These are phyloP conservation scores for Metarhizium sp. DNA, from an alignment of 2,329 filamentous ascomycete genomes.

Conservation along the genomic window DNA sequence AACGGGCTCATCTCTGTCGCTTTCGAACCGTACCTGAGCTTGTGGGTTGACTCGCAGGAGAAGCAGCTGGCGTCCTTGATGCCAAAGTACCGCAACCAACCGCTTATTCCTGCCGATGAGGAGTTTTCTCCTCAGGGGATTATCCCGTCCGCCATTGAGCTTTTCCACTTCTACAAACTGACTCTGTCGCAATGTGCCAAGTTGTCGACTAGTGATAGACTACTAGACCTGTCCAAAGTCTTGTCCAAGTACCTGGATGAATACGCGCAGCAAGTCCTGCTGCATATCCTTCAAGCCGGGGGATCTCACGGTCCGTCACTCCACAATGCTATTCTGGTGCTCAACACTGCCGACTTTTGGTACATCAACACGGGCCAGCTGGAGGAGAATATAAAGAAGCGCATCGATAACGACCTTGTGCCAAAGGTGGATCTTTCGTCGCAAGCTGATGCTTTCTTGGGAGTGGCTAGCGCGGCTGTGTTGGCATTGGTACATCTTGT, in stretches of 20 bases:
- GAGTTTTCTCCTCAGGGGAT: constrained; percentile 88
- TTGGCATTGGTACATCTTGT: constrained; percentile 76
- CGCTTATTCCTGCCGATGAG: constrained; percentile 72
- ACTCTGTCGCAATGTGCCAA: constrained; percentile 93
- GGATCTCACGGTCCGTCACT: constrained; percentile 44
- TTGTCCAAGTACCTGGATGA: constrained; percentile 91
- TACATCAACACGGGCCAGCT: constrained; percentile 87
- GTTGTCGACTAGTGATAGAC: constrained; percentile 78
- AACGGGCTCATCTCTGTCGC: constrained; percentile 89
- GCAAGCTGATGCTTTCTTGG: constrained; percentile 91
- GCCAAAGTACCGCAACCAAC: constrained; percentile 77
- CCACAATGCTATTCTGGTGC: constrained; percentile 73
- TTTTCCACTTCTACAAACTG: constrained; percentile 94
- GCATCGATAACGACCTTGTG: constrained; percentile 72
- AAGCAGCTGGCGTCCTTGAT: constrained; percentile 77
- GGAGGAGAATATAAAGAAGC: constrained; percentile 86
- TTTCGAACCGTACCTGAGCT: constrained; percentile 91
- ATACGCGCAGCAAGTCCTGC: constrained; percentile 86
- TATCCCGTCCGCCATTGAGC: constrained; percentile 85
- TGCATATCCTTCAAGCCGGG: constrained; percentile 56
- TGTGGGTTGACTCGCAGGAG: constrained; percentile 97
- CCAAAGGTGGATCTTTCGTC: constrained; percentile 78
- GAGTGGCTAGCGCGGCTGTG: constrained; percentile 82
- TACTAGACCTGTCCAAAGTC: constrained; percentile 76
- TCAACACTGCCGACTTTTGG: constrained; percentile 98